Evolutionary conservation across 805 yeast species (phyloP), one percentile per base, ranked within the genome.

Genomic region (Myxozyma lipomycoides): DNA sequence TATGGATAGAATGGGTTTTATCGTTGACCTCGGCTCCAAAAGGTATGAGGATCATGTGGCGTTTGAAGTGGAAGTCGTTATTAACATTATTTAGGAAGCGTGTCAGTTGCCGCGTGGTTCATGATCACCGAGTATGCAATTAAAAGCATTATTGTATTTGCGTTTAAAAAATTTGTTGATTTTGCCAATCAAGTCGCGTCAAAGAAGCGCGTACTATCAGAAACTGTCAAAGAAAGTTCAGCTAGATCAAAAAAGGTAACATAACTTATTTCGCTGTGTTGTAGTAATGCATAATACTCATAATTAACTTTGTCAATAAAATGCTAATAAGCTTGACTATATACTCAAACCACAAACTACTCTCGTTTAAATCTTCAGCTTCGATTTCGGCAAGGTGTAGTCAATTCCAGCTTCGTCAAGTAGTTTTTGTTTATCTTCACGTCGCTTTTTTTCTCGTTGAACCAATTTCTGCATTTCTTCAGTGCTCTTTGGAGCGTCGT

Each of bases 11-110:
- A 53, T 78, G 82, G 75, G 46, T 74, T 1, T 64, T 85, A 43
- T 76, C 85, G n/a, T 68, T 84, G 42, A 88, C 90, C 1, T 77
- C 79, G 45, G 76, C 83, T n/a, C 76, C 78, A 0, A 63, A 37
- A 34, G 53, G 53, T 48, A 48, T 12, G 44, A 19, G 30, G 4
- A 15, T 35, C 9, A 6, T 51, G 21, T 18, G 18, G 19, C 18
- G 48, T 30, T 46, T 19, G 2, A 35, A 22, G 12, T 30, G 12
- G 15, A 28, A 15, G 15, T 40, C n/a, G 7, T 7, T 42, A 6
- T n/a, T 5, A 15, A 28, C 12, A 12, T 28, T 4, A 17, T 37
- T 36, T 38, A 25, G 63, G 63, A 5, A 51, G 61, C 22, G 61
- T 60, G 26, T 61, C 63, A 3, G 51, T 60, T 12, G 32, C 58